phyloP scores from a whole-genome alignment of 495 filamentous ascomycete genomes.

The Hypoxylon fuscum region DNA sequence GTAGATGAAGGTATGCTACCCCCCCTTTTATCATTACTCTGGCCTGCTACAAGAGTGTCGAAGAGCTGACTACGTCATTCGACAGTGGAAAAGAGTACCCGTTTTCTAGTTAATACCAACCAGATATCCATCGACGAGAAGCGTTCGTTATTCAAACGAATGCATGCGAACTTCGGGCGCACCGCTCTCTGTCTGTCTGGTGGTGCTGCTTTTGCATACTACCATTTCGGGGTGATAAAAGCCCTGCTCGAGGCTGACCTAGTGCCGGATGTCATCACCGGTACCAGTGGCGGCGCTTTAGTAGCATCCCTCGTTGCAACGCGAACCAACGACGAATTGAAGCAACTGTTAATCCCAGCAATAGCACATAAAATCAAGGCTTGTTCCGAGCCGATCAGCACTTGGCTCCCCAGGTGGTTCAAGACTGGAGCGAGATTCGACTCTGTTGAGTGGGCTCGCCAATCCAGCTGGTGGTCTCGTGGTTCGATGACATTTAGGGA shows the following conservation, averaged over 20 bases:
- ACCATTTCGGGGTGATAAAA: conserved; percentile 93
- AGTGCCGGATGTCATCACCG: conserved; percentile 92
- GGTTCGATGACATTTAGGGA: conserved; percentile 94
- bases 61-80: conserved; percentile 15
- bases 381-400: conserved; percentile 77
- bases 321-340: conserved; percentile 89
- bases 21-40: neutral
- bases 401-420: conserved; percentile 88
- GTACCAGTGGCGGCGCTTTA: conserved; percentile 92
- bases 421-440: conserved; percentile 94
- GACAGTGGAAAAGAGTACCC: conserved; percentile 67
- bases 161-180: conserved; percentile 89
- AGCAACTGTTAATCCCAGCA: conserved; percentile 82
- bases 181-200: conserved; percentile 93
- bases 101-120: conserved; percentile 71
- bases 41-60: neutral
- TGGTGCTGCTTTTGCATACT: conserved; percentile 96
- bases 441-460: conserved; percentile 86
- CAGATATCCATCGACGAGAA: conserved; percentile 78
- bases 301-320: conserved; percentile 90
- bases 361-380: conserved; percentile 85
- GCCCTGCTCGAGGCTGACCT: conserved; percentile 88
- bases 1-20: conserved; percentile 75
- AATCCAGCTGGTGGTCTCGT: conserved; percentile 86
- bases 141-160: conserved; percentile 82